These are phyloP conservation scores for Hymenoscyphus fructigenus DNA, from an alignment of 2,329 filamentous ascomycete genomes.

Conservation along the genomic window DNA sequence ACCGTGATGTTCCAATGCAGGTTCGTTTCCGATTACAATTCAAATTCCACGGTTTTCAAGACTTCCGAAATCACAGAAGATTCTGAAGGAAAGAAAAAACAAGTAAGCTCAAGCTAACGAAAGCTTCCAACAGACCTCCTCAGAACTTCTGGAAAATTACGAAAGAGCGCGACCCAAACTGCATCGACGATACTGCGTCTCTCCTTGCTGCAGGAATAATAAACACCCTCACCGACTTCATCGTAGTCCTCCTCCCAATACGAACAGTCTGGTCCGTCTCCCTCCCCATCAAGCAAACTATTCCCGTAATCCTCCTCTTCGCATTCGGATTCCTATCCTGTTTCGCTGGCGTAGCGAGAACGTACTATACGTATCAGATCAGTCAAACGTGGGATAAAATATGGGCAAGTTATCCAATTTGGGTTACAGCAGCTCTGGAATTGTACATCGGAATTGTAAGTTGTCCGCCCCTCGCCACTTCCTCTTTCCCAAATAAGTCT, in stretches of 20 bases:
- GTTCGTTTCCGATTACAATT: conserved; percentile 16
- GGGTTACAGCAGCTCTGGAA: conserved; percentile 41
- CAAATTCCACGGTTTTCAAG: too few species aligned
- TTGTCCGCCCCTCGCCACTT: background rate
- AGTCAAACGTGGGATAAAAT: conserved; percentile 37
- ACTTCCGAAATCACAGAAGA: background rate
- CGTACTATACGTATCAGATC: conserved; percentile 39
- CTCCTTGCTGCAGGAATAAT: conserved; percentile 55
- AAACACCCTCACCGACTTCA: conserved; percentile 59
- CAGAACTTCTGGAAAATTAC: conserved; percentile 42
- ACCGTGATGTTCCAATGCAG: conserved; percentile 31
- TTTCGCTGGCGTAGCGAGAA: conserved; percentile 40
- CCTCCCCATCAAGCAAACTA: conserved; percentile 45
- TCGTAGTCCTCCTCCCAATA: conserved; percentile 53
- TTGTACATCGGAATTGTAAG: conserved; percentile 42
- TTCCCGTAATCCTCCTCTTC: conserved; percentile 49
- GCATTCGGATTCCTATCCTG: conserved; percentile 50
- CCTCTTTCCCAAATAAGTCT: background rate
- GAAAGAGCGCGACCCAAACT: conserved; percentile 36
- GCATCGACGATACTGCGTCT: conserved; percentile 51
- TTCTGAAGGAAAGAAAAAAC: too few species aligned
- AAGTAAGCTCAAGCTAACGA: background rate
- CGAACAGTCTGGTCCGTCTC: conserved; percentile 46
- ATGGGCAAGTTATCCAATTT: conserved; percentile 40
- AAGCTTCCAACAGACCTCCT: conserved; percentile 33